Base-by-base conservation (phyloP, 2,329 filamentous ascomycete species). In the Xylariaceae sp. region DNA sequence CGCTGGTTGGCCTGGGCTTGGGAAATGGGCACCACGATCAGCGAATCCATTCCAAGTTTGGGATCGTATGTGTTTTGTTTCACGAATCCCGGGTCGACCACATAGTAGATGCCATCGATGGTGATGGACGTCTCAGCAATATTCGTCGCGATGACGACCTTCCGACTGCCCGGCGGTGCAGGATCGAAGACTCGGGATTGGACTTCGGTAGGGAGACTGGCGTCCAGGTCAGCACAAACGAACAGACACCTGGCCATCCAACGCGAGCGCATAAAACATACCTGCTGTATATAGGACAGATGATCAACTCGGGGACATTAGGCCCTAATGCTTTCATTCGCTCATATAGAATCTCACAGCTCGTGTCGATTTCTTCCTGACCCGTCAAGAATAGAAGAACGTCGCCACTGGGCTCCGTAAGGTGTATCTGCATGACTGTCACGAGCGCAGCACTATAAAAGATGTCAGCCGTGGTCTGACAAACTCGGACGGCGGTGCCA, bases 51-150 rank as follows among this genome's bases (percentile, higher is more conserved):
- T 38, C 92, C 92, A 2, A 97, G 76, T 64, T 97, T 97, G 0
- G 90, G 86, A 57, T 98, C 90, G 59, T 96, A 98, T 2, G 87
- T 89, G 51, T 92, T 96, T 59, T 97, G 89, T 68, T 98, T 98
- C 45, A 96, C 90, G 52, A 97, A 98, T 2, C 92, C 92, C 2
- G 92, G 89, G 55, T 98, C 92, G 12, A 98, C 82, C 13, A 98
- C 94, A 57, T 94, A 97, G 67, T 90, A 96, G 50, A 98, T 95
- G 34, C 90, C 85, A 59, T 98, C 92, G 49, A 98, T 97, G 0
- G 92, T 98, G 57, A 98, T 92, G 38, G 88, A 95, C 0, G 92
- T 98, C 59, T 98, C 92, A 1, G 92, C 92, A 56, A 98, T 98
- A 54, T 98, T 98, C 24, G 92, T 98, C 2, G 92, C 92, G 58